These are phyloP conservation scores for Trifolium subterraneum DNA, from an alignment of 306 rosid genomes.

Conservation along the genomic window DNA sequence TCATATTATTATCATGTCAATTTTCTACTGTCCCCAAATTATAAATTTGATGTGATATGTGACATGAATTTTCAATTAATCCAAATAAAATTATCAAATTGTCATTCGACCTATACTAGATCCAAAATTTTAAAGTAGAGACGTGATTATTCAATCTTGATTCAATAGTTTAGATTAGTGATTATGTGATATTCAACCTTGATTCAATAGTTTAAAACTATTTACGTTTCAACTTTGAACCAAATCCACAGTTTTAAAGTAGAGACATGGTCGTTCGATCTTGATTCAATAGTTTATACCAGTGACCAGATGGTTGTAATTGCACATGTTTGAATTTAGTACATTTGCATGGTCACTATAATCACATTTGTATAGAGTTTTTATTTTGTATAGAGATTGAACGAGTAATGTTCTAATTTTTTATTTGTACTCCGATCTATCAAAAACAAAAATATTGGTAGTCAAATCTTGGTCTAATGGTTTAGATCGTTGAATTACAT, in stretches of 20 bases:
- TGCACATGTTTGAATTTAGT: not conserved
- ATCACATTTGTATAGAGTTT: not conserved
- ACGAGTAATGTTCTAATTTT: not conserved
- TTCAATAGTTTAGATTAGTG: not conserved
- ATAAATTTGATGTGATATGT: not conserved
- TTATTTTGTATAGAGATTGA: not conserved
- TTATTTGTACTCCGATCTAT: not conserved
- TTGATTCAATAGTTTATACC: too few species aligned
- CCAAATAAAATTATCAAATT: not conserved
- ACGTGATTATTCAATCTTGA: not conserved
- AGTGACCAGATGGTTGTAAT: too few species aligned
- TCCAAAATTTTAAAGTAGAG: not conserved
- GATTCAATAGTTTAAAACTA: too few species aligned
- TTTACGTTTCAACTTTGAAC: too few species aligned
- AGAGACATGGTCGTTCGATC: too few species aligned
- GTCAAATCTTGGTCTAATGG: not conserved
- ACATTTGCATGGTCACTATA: not conserved
- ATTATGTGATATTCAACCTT: too few species aligned
- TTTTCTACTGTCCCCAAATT: not conserved
- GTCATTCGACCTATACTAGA: not conserved
- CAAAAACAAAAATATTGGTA: not conserved
- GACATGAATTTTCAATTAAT: not conserved
- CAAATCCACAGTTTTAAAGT: too few species aligned
- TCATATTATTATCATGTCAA: not conserved
- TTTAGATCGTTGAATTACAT: not conserved